Evolutionary conservation across 2,329 filamentous ascomycete species (phyloP), one percentile per base, ranked within the genome.

Genomic region (Ophiostoma triangulosporum): DNA sequence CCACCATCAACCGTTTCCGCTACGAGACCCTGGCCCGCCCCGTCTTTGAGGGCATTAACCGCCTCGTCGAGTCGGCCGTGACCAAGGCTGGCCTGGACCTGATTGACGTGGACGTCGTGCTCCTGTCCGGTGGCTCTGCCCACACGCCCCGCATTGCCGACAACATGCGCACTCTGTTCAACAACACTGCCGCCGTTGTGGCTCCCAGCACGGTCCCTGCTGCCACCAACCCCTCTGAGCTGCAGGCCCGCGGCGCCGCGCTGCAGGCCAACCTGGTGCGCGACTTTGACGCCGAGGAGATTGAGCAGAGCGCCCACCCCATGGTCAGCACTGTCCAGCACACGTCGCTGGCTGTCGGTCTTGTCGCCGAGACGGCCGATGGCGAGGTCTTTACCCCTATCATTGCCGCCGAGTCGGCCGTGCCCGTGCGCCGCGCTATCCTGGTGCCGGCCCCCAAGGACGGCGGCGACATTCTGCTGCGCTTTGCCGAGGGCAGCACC

Each of bases 311-410:
- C 58, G 95, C 89, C 48, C 91, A 98, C 74, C 84, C 93, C 51
- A 88, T 89, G 65, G 89, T 98, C 59, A 96, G 91, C 32, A 91
- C 90, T 15, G 89, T 94, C 51, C 88, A 89, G 62, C 93, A 98
- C 73, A 83, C 95, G 58, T 76, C 81, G 62, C 86, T 90, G 65
- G 86, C 91, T 58, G 86, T 98, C 58, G 93, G 93, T 66, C 85
- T 97, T 52, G 77, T 95, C 58, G 80, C 83, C 61, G 71, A 80
- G 55, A 58, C 70, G 60, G 74, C 81, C 55, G 81, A 86, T 58
- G 73, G 81, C 20, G 82, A 86, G 59, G 72, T 80, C 56, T 96
- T 97, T 73, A 81, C 81, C 48, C 83, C 88, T 56, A 78, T 98
- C 62, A 78, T 98, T 58, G 78, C 83, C 48, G 78, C 88, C 57